A percentile compares a stretch with the other conserved stretches of the same genome.
These are phyloP conservation scores for Clitopilus passeckerianus DNA, from an alignment of 768 basidiomycete species.

Conservation along the genomic window DNA sequence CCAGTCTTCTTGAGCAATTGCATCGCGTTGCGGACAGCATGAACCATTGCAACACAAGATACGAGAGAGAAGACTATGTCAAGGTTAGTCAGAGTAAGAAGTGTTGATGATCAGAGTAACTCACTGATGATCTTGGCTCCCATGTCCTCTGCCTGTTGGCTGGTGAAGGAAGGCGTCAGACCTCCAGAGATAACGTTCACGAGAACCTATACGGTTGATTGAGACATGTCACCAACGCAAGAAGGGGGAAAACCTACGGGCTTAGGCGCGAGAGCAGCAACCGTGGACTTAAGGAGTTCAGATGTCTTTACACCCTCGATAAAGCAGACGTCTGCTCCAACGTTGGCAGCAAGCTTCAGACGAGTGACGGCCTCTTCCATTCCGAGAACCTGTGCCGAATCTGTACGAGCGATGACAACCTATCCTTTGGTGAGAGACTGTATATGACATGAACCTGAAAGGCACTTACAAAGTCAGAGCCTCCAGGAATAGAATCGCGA, in stretches of 20 bases:
- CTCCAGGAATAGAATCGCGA: slow-evolving; percentile 69
- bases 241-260: slow-evolving; percentile 31
- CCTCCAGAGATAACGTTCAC: slow-evolving; percentile 81
- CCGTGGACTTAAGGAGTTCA: slow-evolving; percentile 58
- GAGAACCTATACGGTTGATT: slow-evolving; percentile 38
- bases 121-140: slow-evolving; percentile 78
- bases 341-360: slow-evolving; percentile 65
- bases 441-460: background rate
- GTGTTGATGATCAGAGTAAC: slow-evolving; percentile 14
- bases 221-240: background rate
- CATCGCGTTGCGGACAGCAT: slow-evolving; percentile 78
- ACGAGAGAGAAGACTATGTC: slow-evolving; percentile 66
- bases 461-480: slow-evolving; percentile 61
- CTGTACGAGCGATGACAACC: slow-evolving; percentile 74
- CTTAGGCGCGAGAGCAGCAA: slow-evolving; percentile 65
- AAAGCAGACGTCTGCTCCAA: slow-evolving; percentile 78
- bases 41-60: slow-evolving; percentile 72
- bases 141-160: slow-evolving; percentile 58
- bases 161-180: slow-evolving; percentile 70
- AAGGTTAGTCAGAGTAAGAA: background rate
- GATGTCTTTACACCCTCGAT: slow-evolving; percentile 74
- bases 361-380: slow-evolving; percentile 72
- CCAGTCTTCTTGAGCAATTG: slow-evolving; percentile 71
- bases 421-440: slow-evolving; percentile 11
- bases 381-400: slow-evolving; percentile 73